Percentiles rank a stretch among this genome's conserved stretches.
Conservation (phyloP, 257 asterid genomes). For the Salvia miltiorrhiza region DNA sequence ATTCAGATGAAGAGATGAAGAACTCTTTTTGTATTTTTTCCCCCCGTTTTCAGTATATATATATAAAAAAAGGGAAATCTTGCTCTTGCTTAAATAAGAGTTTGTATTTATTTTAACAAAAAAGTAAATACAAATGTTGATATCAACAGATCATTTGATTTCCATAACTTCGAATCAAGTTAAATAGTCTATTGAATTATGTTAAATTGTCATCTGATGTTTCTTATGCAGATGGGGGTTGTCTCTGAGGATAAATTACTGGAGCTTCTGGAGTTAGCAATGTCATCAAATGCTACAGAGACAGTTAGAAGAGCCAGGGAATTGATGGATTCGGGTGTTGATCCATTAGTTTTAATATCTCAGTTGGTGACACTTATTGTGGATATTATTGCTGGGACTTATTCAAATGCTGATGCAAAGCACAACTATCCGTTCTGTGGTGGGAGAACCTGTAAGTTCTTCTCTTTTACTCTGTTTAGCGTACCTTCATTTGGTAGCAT, state of each 20-base stretch:
- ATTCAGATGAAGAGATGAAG: not conserved
- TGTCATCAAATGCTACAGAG: constrained; percentile 94
- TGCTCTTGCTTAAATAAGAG: not conserved
- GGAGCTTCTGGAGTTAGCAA: constrained; percentile 91
- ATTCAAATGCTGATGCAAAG: constrained; percentile 48
- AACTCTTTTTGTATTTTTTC: not conserved
- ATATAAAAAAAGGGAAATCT: not conserved
- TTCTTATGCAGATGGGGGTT: constrained; percentile 72
- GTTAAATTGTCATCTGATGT: not conserved
- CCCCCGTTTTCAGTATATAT: not conserved
- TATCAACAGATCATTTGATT: not conserved
- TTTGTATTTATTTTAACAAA: not conserved
- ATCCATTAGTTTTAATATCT: constrained; percentile 88
- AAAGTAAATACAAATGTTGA: not conserved
- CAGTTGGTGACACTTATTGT: constrained; percentile 94
- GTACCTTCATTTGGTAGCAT: not conserved
- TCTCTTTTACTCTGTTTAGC: not conserved
- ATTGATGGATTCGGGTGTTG: constrained; percentile 86
- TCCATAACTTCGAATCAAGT: not conserved
- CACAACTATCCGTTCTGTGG: constrained; percentile 46
- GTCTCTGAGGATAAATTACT: constrained; percentile 91
- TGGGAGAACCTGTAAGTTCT: constrained; percentile 59
- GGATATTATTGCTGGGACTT: constrained; percentile 91
- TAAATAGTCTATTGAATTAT: not conserved
- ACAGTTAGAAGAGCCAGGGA: constrained; percentile 91